These are phyloP conservation scores for Parsonsia alboflavescens DNA, from an alignment of 257 asterid species.

Conservation along the genomic window DNA sequence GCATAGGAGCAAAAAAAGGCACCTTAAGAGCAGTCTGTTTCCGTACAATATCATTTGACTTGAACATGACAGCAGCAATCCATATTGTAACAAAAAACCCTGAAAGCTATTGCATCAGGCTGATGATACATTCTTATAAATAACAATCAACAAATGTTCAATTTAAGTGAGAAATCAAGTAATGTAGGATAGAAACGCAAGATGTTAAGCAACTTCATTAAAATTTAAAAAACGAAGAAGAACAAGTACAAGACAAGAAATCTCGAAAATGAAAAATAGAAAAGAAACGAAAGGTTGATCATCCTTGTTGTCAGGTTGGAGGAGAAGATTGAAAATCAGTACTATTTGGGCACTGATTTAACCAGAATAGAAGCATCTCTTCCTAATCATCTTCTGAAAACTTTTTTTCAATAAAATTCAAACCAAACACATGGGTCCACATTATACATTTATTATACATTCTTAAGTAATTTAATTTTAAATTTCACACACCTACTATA, in stretches of 20 bases:
- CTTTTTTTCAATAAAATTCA: too few species aligned
- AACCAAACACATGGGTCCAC: too few species aligned
- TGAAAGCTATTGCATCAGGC: conserved; percentile 26
- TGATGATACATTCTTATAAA: conserved; percentile 10
- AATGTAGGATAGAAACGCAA: not conserved
- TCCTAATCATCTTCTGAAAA: too few species aligned
- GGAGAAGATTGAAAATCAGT: not conserved
- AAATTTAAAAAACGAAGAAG: not conserved
- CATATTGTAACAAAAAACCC: conserved; percentile 71
- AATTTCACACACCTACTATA: too few species aligned
- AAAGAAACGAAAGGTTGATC: not conserved
- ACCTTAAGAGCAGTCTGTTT: conserved; percentile 93
- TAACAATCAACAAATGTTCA: not conserved
- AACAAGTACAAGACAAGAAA: not conserved
- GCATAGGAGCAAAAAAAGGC: conserved; percentile 4
- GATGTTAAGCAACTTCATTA: not conserved
- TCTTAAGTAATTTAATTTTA: too few species aligned
- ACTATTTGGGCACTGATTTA: too few species aligned
- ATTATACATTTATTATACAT: too few species aligned
- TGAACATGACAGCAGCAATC: conserved; percentile 81
- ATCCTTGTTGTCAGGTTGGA: not conserved
- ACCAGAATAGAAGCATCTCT: too few species aligned
- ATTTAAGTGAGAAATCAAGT: not conserved
- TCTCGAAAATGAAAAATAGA: not conserved
- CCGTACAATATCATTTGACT: conserved; percentile 76